A percentile compares a stretch with the other conserved stretches of the same genome.
Conservation (phyloP, 768 basidiomycete species). For the Lactarius psammicola region DNA sequence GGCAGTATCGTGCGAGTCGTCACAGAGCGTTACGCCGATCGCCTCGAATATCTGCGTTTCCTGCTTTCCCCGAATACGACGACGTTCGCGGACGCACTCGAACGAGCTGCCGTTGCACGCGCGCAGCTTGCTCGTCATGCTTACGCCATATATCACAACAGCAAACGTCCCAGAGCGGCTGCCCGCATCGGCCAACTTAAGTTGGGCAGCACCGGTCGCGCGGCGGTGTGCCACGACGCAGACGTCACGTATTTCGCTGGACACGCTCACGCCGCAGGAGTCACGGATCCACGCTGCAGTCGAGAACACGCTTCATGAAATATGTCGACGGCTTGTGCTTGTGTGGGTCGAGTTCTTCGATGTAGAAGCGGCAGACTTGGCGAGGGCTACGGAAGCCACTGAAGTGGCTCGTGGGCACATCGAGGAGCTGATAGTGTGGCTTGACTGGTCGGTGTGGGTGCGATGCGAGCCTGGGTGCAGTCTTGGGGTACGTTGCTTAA, state of each 20-base stretch:
- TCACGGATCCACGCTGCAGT: constrained; percentile 18
- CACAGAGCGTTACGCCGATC: constrained; percentile 42
- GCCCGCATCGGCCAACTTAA: constrained; percentile 1
- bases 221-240: constrained; percentile 25
- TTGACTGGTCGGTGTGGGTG: constrained; percentile 30
- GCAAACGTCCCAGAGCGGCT: constrained; percentile 17
- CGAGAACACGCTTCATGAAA: constrained; percentile 9
- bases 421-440: constrained; percentile 27
- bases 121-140: constrained; percentile 24
- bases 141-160: constrained; percentile 35
- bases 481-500: constrained; percentile 22
- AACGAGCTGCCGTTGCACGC: constrained; percentile 16
- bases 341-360: constrained; percentile 29
- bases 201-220: constrained; percentile 25
- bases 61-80: constrained; percentile 1
- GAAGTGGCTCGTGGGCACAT: constrained; percentile 15
- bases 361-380: constrained; percentile 19
- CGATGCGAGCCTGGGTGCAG: constrained; percentile 25
- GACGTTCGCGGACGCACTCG: constrained; percentile 4
- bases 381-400: background rate
- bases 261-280: constrained; percentile 26
- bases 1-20: constrained; percentile 39
- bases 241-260: background rate
- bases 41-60: constrained; percentile 43
- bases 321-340: constrained; percentile 26